These are phyloP conservation scores for Termitomyces sp. DNA, from an alignment of 768 basidiomycete species.

Conservation along the genomic window DNA sequence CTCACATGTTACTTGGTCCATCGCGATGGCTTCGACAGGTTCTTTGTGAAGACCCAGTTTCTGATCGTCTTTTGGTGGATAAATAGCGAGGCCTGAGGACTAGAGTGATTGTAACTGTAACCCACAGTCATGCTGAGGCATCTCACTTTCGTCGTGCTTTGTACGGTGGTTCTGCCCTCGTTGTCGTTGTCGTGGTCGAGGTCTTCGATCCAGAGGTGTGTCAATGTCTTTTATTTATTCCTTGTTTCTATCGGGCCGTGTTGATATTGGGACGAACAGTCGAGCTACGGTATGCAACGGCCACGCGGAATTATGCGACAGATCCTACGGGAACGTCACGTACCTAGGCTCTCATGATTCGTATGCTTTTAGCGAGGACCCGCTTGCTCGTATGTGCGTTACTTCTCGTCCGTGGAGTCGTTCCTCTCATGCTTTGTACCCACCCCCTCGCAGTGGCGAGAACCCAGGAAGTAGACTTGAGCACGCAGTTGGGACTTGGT, in stretches of 20 bases:
- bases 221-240: too few species aligned
- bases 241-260: too few species aligned
- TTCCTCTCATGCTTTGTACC: not conserved
- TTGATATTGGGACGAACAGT: not conserved
- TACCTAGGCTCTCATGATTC: conserved; percentile 53
- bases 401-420: too few species aligned
- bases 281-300: conserved; percentile 59
- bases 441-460: conserved; percentile 34
- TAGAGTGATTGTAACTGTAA: too few species aligned
- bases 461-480: conserved; percentile 28
- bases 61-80: too few species aligned
- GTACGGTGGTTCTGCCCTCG: not conserved
- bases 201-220: not conserved
- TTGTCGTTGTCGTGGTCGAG: not conserved
- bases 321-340: conserved; percentile 47
- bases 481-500: conserved; percentile 21
- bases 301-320: conserved; percentile 52
- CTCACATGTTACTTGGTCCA: too few species aligned
- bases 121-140: not conserved
- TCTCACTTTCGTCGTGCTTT: not conserved
- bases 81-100: too few species aligned
- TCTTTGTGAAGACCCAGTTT: too few species aligned
- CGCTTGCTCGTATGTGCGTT: conserved; percentile 32
- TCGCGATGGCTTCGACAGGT: too few species aligned
- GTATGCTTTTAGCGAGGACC: conserved; percentile 43